Evolutionary conservation across 1,284 basidiomycete species (phyloP), one percentile per base, ranked within the genome.

Genomic region (Papiliotrema fonsecae): DNA sequence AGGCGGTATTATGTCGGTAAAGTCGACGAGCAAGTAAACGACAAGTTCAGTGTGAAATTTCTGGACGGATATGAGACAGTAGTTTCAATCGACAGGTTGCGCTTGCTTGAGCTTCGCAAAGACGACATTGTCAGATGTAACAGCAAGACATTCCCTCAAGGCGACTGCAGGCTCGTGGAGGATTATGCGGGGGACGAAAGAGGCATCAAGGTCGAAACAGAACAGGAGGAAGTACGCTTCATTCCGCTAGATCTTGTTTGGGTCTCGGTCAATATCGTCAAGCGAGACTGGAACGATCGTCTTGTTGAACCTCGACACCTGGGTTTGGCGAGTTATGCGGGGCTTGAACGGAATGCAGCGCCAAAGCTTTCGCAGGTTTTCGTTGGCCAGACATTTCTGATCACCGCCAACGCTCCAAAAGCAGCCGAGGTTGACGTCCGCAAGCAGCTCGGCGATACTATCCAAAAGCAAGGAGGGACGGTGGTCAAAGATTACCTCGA

Each of bases 401-500:
- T 42, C 14, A 42, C 40, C n/a, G 21, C 30, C 24, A 27, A 30
- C n/a, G 40, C n/a, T n/a, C n/a, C n/a, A n/a, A n/a, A 30, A 27
- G 26, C 14, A 4, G 40, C 13, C 4, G 14, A 26, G 16, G 25
- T 10, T 14, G 31, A 21, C 58, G 22, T 39, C 5, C 21, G 26
- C 21, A 75, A 78, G 2, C 59, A 59, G 14, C 57, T 81, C 21
- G 64, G 78, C 56, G 60, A 56, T 6, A 69, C 67, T 1, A 80
- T 90, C 57, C 77, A 74, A 54, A 64, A 62, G 3, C 67, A 76
- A 14, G 86, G 86, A 0, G 88, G 84, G 3, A 65, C 70, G 2
- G 75, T 87, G 4, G 66, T 84, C 19, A 79, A 83, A 10, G 80
- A 86, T 50, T 84, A 86, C 81, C 72, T 76, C 13, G 76, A 76